Evolutionary conservation across 176 grass and related monocot genomes (phyloP), one percentile per base, ranked within the genome.

Genomic region (Avena sativa): DNA sequence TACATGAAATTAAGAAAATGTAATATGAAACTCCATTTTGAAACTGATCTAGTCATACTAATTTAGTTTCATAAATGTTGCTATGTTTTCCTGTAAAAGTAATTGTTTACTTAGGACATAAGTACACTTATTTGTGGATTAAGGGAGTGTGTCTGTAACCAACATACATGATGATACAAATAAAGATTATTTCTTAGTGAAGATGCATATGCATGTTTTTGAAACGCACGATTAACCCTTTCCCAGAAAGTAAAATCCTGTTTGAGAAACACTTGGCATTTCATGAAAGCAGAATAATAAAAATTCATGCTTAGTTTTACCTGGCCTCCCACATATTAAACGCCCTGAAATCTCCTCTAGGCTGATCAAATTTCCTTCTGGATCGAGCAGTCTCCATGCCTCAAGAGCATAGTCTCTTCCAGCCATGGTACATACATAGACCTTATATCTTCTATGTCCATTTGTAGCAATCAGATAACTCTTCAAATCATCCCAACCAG

Each of bases 361-460:
- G 65, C 75, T 89, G 23, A 93, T 93, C 58, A 93, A 87, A 76
- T 59, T 49, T 16, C 79, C 67, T 68, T 89, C 83, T 63, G 89
- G 92, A 44, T 93, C 89, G 74, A 93, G 92, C 83, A 91, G 92
- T 73, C 92, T 90, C 92, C 92, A 93, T n/a, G 90, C 90, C 83
- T 91, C 92, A 59, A 87, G 57, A 69, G 92, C 92, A 86, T 93
- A 93, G 56, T 91, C 89, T 91, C 92, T 86, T 80, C 86, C 92
- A 28, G 92, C 89, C 89, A 91, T 93, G 69, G 92, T 93, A 80
- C 92, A 93, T 13, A 93, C 92, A 62, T 91, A 93, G 16, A 93
- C 89, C 83, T 93, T 89, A 83, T 91, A 93, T 65, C 89, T 78
- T 86, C 85, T 83, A 23, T 83, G 88, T 48, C 89, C 89, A 55